Evolutionary conservation across 2,329 filamentous ascomycete species (phyloP).

Genomic region (Davidsoniella australis): DNA sequence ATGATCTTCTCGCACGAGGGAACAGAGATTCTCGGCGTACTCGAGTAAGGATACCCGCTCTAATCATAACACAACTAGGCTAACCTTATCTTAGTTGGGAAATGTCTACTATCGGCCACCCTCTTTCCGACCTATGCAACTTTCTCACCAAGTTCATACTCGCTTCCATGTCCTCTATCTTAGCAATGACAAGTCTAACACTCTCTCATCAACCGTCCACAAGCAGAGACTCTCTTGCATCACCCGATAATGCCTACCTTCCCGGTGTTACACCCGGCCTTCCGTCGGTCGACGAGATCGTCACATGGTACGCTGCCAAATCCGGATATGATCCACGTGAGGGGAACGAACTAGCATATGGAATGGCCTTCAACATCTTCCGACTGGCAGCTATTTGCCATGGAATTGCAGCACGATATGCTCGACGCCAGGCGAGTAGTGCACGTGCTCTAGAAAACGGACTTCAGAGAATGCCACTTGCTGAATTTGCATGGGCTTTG

Average conservation of each 20-base stretch:
- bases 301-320: constrained; percentile 26
- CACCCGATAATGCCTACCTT: constrained; percentile 35
- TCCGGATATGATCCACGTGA: constrained; percentile 53
- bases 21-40: constrained; percentile 73
- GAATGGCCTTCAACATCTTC: constrained; percentile 45
- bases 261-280: constrained; percentile 49
- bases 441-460: constrained; percentile 61
- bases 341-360: constrained; percentile 37
- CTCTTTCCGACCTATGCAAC: constrained; percentile 79
- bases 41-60: constrained; percentile 43
- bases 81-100: constrained; percentile 51
- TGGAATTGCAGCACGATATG: constrained; percentile 81
- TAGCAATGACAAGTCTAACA: constrained; percentile 15
- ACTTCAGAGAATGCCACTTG: constrained; percentile 51
- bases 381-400: constrained; percentile 50
- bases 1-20: constrained; percentile 79
- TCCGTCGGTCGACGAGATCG: constrained; percentile 24
- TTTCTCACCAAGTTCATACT: constrained; percentile 33
- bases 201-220: constrained; percentile 13
- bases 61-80: not conserved
- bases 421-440: constrained; percentile 75
- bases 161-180: constrained; percentile 16
- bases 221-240: not conserved
- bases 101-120: constrained; percentile 96
- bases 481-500: constrained; percentile 60